Percentiles rank a stretch among this genome's conserved stretches.
Conservation (phyloP, 2,329 filamentous ascomycete genomes). For the Xylaria polymorpha region DNA sequence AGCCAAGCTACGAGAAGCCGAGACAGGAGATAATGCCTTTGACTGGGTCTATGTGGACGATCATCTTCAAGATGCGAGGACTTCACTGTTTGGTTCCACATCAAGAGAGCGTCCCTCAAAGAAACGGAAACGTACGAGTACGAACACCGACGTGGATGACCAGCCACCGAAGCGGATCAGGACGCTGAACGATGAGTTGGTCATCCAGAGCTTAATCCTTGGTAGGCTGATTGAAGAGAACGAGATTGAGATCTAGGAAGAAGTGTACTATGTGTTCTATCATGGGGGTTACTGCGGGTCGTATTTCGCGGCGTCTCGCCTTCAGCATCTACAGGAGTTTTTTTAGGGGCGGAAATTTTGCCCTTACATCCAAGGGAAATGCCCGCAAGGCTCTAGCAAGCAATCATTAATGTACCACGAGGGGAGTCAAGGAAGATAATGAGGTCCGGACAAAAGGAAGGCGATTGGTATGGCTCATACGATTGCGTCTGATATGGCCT, state of each 20-base stretch:
- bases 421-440: background rate
- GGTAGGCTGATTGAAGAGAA: slow-evolving; percentile 78
- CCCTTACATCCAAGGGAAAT: slow-evolving; percentile 14
- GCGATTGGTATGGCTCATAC: background rate
- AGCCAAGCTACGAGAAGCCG: slow-evolving; percentile 64
- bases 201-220: slow-evolving; percentile 92
- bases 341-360: slow-evolving; percentile 12
- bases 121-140: slow-evolving; percentile 57
- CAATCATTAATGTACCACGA: slow-evolving; percentile 4
- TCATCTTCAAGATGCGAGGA: slow-evolving; percentile 63
- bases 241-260: slow-evolving; percentile 53
- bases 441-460: background rate
- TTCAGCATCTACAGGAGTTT: slow-evolving; percentile 33
- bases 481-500: background rate
- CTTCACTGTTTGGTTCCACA: slow-evolving; percentile 57
- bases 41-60: slow-evolving; percentile 86
- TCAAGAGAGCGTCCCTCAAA: slow-evolving; percentile 53
- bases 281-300: slow-evolving; percentile 21
- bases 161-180: slow-evolving; percentile 65
- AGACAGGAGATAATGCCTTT: slow-evolving; percentile 64
- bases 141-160: slow-evolving; percentile 45
- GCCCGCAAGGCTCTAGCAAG: background rate
- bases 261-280: background rate
- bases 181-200: slow-evolving; percentile 84
- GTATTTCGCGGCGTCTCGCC: slow-evolving; percentile 37